Evolutionary conservation across 2,329 filamentous ascomycete genomes (phyloP).

Genomic region (Fusarium graminum): DNA sequence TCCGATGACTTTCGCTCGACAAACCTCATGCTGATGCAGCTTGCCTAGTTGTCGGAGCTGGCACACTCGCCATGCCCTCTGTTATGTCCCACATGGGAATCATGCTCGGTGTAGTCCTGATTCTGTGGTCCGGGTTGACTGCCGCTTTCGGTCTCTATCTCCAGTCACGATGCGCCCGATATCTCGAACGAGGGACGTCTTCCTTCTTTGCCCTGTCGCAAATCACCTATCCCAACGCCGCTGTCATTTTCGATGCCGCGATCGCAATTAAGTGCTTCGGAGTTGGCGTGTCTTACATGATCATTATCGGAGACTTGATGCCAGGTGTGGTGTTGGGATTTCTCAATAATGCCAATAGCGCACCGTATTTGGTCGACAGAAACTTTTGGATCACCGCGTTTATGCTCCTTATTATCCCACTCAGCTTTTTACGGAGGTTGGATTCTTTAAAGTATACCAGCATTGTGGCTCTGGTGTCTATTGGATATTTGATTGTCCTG

Average conservation of each 20-base stretch:
- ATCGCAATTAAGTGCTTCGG: conserved; percentile 99
- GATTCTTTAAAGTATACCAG: conserved; percentile 99
- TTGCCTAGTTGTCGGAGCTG: conserved; percentile 84
- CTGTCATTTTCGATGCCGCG: conserved; percentile 93
- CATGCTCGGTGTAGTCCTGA: conserved; percentile 82
- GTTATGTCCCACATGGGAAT: conserved; percentile 97
- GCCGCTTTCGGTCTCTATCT: conserved; percentile 95
- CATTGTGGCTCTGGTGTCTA: conserved; percentile 88
- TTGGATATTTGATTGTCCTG: conserved; percentile 91
- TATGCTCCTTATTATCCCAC: conserved; percentile 94
- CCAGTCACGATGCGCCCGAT: conserved; percentile 91
- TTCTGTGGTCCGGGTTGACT: conserved; percentile 90
- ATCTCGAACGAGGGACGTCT: conserved; percentile 87
- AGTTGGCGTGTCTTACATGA: conserved; percentile 96
- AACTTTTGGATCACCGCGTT: conserved; percentile 99
- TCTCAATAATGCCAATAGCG: conserved; percentile 68
- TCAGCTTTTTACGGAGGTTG: conserved; percentile 90
- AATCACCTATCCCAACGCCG: conserved; percentile 95
- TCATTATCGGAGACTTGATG: conserved; percentile 99
- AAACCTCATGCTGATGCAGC: conserved; percentile 36
- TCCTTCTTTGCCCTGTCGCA: conserved; percentile 98
- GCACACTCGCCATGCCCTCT: conserved; percentile 94
- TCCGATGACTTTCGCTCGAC: conserved; percentile 18
- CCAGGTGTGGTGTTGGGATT: conserved; percentile 91
- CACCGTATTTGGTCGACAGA: conserved; percentile 85